phyloP scores from a whole-genome alignment of 176 grass and related monocot species.

The Guadua angustifolia region DNA sequence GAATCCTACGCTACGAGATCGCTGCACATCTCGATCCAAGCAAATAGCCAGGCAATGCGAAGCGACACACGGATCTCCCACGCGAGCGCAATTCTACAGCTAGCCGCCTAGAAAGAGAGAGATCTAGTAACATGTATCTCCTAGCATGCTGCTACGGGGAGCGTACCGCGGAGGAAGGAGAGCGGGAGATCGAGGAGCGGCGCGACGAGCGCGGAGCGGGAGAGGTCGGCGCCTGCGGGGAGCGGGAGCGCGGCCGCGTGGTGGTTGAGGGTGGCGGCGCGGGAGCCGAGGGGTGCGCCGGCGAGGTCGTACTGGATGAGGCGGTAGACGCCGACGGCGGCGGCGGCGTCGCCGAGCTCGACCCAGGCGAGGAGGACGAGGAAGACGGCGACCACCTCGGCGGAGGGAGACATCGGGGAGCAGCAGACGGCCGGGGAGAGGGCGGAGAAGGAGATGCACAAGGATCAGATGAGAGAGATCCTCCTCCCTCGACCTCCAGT shows the following conservation, averaged over 20 bases:
- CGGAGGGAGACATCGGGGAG: slow-evolving; percentile 41
- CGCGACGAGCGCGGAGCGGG: slow-evolving; percentile 74
- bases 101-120: neutral
- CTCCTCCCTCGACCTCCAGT: too few species aligned
- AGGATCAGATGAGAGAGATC: too few species aligned
- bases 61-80: slow-evolving; percentile 3
- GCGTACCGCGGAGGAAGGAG: slow-evolving; percentile 77
- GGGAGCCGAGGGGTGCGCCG: slow-evolving; percentile 68
- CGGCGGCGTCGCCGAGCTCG: slow-evolving; percentile 81
- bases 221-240: slow-evolving; percentile 74
- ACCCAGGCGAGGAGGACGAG: slow-evolving; percentile 86
- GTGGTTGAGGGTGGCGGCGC: slow-evolving; percentile 68
- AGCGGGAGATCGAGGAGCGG: slow-evolving; percentile 82
- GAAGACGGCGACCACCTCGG: slow-evolving; percentile 55
- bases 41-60: neutral
- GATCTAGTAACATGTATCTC: slow-evolving; percentile 7
- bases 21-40: neutral
- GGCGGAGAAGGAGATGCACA: slow-evolving; percentile 48
- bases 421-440: too few species aligned
- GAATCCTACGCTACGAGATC: neutral
- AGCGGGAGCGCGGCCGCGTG: slow-evolving; percentile 68
- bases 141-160: neutral
- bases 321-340: slow-evolving; percentile 91
- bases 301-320: slow-evolving; percentile 98
- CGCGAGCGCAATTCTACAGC: neutral